Percentiles rank a stretch among this genome's conserved stretches.
Conservation (phyloP, 2,329 filamentous ascomycete genomes). For the Penicillium sp. region DNA sequence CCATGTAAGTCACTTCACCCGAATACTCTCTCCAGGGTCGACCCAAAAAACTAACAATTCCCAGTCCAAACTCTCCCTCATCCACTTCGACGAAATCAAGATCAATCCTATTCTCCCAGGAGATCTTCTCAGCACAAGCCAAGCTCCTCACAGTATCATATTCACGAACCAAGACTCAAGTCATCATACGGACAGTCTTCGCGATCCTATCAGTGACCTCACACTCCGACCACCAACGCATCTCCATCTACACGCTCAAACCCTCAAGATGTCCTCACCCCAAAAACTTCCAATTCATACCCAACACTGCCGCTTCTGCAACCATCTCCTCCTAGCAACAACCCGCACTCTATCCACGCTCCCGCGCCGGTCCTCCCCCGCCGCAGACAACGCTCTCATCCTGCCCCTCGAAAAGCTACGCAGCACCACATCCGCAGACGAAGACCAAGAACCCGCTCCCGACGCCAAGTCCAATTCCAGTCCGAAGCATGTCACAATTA, state of each 20-base stretch:
- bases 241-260: neutral
- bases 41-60: neutral
- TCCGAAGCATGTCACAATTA: constrained; percentile 51
- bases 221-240: neutral
- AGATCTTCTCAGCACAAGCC: neutral
- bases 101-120: neutral
- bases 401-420: constrained; percentile 52
- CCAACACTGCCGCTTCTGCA: constrained; percentile 67
- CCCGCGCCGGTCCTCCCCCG: constrained; percentile 55
- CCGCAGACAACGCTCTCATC: constrained; percentile 60
- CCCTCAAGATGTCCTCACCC: constrained; percentile 6
- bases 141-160: neutral
- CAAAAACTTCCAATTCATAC: constrained; percentile 48
- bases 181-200: neutral
- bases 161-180: neutral
- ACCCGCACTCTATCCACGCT: constrained; percentile 57
- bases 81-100: neutral
- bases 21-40: neutral
- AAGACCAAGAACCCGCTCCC: constrained; percentile 9
- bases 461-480: neutral
- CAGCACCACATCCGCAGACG: constrained; percentile 1
- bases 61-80: neutral
- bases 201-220: neutral
- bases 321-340: constrained; percentile 64
- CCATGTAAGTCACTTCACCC: neutral